Evolutionary conservation across 1,284 basidiomycete genomes (phyloP), one percentile per base, ranked within the genome.

Genomic region (Papiliotrema nemorosa): DNA sequence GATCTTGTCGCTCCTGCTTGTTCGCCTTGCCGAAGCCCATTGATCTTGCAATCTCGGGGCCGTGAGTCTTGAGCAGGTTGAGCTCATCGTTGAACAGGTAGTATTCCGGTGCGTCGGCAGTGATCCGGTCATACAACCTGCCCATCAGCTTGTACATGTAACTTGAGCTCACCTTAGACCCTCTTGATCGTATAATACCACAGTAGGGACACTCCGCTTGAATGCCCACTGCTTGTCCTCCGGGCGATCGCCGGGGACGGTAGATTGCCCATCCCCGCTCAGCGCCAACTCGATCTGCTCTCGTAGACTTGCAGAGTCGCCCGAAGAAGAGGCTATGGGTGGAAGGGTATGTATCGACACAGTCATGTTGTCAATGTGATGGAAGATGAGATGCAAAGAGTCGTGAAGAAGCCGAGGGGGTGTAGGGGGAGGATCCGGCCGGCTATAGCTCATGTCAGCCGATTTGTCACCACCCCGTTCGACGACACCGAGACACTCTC

Each of bases 141-240:
- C 22, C 13, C 5, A 10, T 39, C 14, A 44, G 36, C 9, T 13
- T 22, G 24, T 18, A 31, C 25, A 39, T 26, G n/a, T 2, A 31
- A 22, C 24, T 29, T 16, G 43, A 26, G 58, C 69, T 54, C 52
- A 72, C 70, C 69, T 79, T 48, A 97, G 78, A 2, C 92, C 92
- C 24, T 77, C 79, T 68, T 93, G 88, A 62, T 92, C 84, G 73
- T 96, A 96, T 10, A 96, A 79, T 14, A 96, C 81, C 66, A 90
- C 78, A 0, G 90, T 94, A 4, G 92, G 90, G 12, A 97, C 75
- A 16, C 80, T 79, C 68, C 84, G 86, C 57, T 80, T 72, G 47
- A 69, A 76, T 4, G 62, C 60, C 70, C 70, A 76, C 21, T 55
- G 26, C 43, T 53, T 50, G 51, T 74, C 72, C 43, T 67, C 71